Base-by-base conservation (phyloP, 805 yeast genomes). In the Ogataea glucozyma region DNA sequence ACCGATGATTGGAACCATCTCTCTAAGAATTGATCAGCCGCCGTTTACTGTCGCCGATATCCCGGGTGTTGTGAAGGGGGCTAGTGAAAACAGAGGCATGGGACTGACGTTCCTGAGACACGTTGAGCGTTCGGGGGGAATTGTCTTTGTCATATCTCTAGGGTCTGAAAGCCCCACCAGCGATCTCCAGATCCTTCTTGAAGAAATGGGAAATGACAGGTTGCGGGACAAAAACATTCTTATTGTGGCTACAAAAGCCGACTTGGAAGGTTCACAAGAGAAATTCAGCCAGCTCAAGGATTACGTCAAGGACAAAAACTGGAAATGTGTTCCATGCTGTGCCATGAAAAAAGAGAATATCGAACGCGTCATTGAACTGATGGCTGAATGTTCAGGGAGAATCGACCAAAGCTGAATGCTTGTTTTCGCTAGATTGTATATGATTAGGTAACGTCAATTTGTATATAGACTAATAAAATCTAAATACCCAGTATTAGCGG, bases 41-140 rank as follows among this genome's bases (percentile, higher is more conserved):
- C 75, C 85, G 4, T 90, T 91, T 61, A 87, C 97, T 0, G 97
- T 93, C 1, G 98, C 98, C 1, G 99, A 93, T 67, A 93, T 93
- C 44, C 99, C 99, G 0, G 99, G 99, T 6, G 85, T 93, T 33
- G 85, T 93, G 46, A 75, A 81, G 61, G 97, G 96, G 6, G 98
- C 99, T 0, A 75, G 81, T 6, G 68, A 79, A 36, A 86, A 90
- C 58, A 83, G 76, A 60, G 99, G 99, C 1, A 83, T 93, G 86
- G 99, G 99, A 0, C 71, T 88, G 37, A 97, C 89, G 49, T 93
- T 93, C 62, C 67, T 93, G 49, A 75, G 97, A 42, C 99, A 93
- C 61, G 80, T 93, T 35, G 98, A 93, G 64, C 75, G 99, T 50
- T 85, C 96, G 4, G 84, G 85, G 12, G 96, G 97, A 0, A 65